These are phyloP conservation scores for Barnettozyma sucrosica DNA, from an alignment of 805 yeast species.

Conservation along the genomic window DNA sequence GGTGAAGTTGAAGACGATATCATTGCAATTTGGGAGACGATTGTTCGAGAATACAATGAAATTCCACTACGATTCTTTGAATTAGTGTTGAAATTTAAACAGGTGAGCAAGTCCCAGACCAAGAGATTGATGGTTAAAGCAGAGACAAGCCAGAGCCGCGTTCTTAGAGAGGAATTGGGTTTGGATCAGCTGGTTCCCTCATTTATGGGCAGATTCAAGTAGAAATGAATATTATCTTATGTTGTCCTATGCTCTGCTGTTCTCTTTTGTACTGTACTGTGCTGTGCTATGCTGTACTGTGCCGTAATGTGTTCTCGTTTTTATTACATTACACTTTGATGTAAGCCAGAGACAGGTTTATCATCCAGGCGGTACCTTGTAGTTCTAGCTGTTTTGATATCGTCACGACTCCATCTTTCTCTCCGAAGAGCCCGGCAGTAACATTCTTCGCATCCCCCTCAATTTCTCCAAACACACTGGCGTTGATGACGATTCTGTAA, in stretches of 20 bases:
- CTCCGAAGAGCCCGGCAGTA: slow-evolving; percentile 3
- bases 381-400: not conserved
- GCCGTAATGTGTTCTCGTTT: not conserved
- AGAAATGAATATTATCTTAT: not conserved
- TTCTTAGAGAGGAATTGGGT: slow-evolving; percentile 6
- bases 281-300: too few relatives aligned
- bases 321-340: slow-evolving; percentile 3
- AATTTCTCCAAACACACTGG: not conserved
- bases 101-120: slow-evolving; percentile 2
- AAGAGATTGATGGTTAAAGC: slow-evolving; percentile 7
- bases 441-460: slow-evolving; percentile 5
- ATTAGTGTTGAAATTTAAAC: slow-evolving; percentile 7
- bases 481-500: slow-evolving; percentile 3
- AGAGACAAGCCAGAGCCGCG: slow-evolving; percentile 5
- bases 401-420: slow-evolving; percentile 8
- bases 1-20: slow-evolving; percentile 7
- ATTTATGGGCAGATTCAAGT: slow-evolving; percentile 12
- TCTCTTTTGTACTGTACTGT: too few relatives aligned
- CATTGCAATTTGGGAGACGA: slow-evolving; percentile 10
- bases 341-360: slow-evolving; percentile 5
- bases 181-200: slow-evolving; percentile 5
- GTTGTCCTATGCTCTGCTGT: too few relatives aligned
- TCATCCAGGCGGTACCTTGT: not conserved
- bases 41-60: slow-evolving; percentile 9
- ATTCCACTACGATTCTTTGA: slow-evolving; percentile 10